Percentiles rank a stretch among this genome's conserved stretches.
Evolutionary conservation across 345 rosid species (phyloP).

Genomic region (Orychophragmus violaceus): DNA sequence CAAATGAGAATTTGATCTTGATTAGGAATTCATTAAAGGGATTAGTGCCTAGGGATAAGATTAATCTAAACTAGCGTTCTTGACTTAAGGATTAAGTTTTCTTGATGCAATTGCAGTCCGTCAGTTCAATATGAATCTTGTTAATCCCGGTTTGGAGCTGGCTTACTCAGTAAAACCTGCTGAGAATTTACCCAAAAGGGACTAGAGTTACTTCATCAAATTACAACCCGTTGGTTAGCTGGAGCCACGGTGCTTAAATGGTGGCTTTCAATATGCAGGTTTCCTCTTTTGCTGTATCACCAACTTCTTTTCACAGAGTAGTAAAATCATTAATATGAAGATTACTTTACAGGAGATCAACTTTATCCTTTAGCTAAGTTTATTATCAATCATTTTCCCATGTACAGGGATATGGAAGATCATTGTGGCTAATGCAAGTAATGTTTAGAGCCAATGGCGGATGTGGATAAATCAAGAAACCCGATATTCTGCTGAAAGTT

Average conservation of each 20-base stretch:
- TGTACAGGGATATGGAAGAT: slow-evolving; percentile 59
- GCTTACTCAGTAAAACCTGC: slow-evolving; percentile 55
- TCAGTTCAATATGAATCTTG: background rate
- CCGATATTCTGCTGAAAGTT: slow-evolving; percentile 43
- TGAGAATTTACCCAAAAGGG: slow-evolving; percentile 64
- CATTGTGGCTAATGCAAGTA: too few relatives aligned
- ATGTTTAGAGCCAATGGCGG: too few relatives aligned
- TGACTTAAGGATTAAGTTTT: too few relatives aligned
- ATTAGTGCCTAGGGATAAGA: too few relatives aligned
- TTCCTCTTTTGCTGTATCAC: background rate
- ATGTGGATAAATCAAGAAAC: slow-evolving; percentile 61
- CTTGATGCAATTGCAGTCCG: too few relatives aligned
- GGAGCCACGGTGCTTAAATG: too few relatives aligned
- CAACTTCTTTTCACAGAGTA: background rate
- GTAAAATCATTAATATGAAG: background rate
- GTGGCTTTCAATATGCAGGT: too few relatives aligned
- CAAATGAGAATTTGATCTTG: too few relatives aligned
- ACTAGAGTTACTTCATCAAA: too few relatives aligned
- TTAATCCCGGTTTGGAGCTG: slow-evolving; percentile 22
- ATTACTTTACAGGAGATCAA: background rate
- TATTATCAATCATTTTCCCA: background rate
- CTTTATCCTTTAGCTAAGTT: background rate
- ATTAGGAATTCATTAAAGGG: too few relatives aligned
- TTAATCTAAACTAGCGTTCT: too few relatives aligned
- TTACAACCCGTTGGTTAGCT: too few relatives aligned